phyloP scores from a whole-genome alignment of 78 protist species.

The Polysphondylium violaceum region DNA sequence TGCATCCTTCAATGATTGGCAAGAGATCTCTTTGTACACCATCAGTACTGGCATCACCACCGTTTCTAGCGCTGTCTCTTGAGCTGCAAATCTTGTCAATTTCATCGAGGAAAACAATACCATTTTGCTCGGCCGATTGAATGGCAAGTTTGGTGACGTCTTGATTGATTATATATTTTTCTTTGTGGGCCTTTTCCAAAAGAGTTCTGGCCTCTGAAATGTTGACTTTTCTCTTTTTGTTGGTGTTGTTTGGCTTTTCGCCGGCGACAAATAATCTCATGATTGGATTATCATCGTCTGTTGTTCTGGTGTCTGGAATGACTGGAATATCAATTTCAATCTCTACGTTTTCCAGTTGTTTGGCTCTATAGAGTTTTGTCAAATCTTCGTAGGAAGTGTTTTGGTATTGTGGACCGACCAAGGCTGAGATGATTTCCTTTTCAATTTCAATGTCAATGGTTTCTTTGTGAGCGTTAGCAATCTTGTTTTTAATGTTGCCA shows the following conservation, averaged over 20 bases:
- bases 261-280: background rate
- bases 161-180: conserved; percentile 48
- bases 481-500: conserved; percentile 36
- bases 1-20: conserved; percentile 94
- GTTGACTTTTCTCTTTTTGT: conserved; percentile 8
- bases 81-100: conserved; percentile 93
- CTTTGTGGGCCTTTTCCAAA: conserved; percentile 39
- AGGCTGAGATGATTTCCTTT: conserved; percentile 44
- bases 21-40: conserved; percentile 97
- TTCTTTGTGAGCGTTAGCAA: conserved; percentile 26
- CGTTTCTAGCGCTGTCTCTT: conserved; percentile 4
- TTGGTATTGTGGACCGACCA: conserved; percentile 25
- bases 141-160: conserved; percentile 86
- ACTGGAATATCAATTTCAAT: conserved; percentile 57
- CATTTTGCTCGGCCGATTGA: conserved; percentile 91
- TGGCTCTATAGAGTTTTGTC: conserved; percentile 24
- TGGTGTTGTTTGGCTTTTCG: background rate
- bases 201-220: conserved; percentile 39
- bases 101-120: conserved; percentile 96
- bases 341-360: conserved; percentile 18
- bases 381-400: conserved; percentile 26
- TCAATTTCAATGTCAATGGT: conserved; percentile 68
- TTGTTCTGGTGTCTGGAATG: background rate
- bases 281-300: background rate
- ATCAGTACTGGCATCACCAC: conserved; percentile 89